A percentile compares a stretch with the other conserved stretches of the same genome.
Conservation (phyloP, 257 asterid species). For the Knoxia roxburghii region DNA sequence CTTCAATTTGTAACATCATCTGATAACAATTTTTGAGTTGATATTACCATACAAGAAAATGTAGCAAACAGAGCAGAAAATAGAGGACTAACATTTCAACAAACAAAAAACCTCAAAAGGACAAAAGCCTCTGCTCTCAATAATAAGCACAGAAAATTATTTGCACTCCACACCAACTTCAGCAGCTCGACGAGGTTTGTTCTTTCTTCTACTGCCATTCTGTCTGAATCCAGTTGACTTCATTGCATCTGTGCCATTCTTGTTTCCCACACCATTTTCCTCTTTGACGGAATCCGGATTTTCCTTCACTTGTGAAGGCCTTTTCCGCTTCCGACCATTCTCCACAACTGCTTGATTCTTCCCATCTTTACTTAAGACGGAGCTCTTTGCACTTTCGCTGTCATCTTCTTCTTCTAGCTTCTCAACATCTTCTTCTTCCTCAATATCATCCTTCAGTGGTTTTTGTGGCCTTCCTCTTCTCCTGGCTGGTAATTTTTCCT, state of each 20-base stretch:
- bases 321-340: slow-evolving; percentile 61
- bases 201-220: slow-evolving; percentile 74
- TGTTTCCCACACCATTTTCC: slow-evolving; percentile 38
- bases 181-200: slow-evolving; percentile 88
- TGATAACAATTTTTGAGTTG: slow-evolving; percentile 14
- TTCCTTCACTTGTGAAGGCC: slow-evolving; percentile 47
- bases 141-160: slow-evolving; percentile 24
- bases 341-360: slow-evolving; percentile 39
- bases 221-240: slow-evolving; percentile 60
- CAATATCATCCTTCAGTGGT: slow-evolving; percentile 44
- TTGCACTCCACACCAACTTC: slow-evolving; percentile 87
- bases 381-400: slow-evolving; percentile 35
- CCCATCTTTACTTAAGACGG: slow-evolving; percentile 29
- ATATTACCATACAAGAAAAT: slow-evolving; percentile 9
- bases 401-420: slow-evolving; percentile 45
- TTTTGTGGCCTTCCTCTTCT: slow-evolving; percentile 82
- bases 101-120: slow-evolving; percentile 2
- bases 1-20: slow-evolving; percentile 16
- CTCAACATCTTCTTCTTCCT: slow-evolving; percentile 43
- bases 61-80: background rate
- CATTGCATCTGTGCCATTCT: slow-evolving; percentile 33
- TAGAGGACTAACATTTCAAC: slow-evolving; percentile 6
- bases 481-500: slow-evolving; percentile 53
- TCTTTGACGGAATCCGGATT: slow-evolving; percentile 42
- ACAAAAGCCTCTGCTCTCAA: slow-evolving; percentile 11